Evolutionary conservation across 164 flowering plant genomes (phyloP).

Genomic region (Magnolia sinica): DNA sequence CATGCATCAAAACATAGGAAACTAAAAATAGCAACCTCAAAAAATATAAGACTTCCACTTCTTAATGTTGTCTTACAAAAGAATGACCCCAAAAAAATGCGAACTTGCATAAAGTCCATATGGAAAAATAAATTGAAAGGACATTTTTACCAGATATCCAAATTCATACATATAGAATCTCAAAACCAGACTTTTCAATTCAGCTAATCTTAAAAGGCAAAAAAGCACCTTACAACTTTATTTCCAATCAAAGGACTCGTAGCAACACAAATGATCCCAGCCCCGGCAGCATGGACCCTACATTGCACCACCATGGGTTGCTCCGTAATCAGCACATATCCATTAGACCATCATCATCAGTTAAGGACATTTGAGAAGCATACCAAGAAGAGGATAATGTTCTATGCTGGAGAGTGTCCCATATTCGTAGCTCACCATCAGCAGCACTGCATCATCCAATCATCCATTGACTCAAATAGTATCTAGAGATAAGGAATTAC

Average conservation of each 20-base stretch:
- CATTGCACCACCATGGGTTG: neutral
- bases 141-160: neutral
- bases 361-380: neutral
- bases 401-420: conserved; percentile 75
- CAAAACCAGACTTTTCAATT: neutral
- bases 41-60: neutral
- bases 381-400: conserved; percentile 78
- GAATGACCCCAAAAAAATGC: neutral
- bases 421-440: conserved; percentile 82
- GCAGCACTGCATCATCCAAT: conserved; percentile 42
- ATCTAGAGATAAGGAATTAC: neutral
- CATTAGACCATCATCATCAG: neutral
- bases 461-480: neutral
- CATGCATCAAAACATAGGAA: conserved; percentile 1
- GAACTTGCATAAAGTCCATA: neutral
- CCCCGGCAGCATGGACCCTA: conserved; percentile 84
- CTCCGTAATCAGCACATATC: neutral
- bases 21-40: neutral
- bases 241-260: conserved; percentile 54
- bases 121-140: neutral
- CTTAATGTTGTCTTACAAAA: neutral
- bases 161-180: neutral
- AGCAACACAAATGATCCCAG: conserved; percentile 67
- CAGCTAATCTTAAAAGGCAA: neutral
- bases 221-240: conserved; percentile 64